These are phyloP conservation scores for Colletotrichum abscissum DNA, from an alignment of 2,329 filamentous ascomycete genomes.

Conservation along the genomic window DNA sequence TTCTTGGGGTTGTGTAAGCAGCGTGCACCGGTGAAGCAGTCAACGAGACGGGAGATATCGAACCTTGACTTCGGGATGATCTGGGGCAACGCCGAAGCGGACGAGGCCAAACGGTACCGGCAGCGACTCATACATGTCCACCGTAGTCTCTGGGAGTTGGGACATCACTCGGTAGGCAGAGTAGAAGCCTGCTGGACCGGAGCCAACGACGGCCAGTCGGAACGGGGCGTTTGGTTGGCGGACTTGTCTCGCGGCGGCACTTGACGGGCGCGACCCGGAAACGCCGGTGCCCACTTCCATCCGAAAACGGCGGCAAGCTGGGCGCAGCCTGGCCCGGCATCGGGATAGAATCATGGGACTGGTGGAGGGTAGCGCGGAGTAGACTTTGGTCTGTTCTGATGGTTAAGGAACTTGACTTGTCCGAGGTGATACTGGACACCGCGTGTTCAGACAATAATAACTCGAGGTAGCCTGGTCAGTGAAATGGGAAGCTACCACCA, in stretches of 20 bases:
- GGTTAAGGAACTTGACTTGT: not conserved
- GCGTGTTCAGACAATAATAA: not conserved
- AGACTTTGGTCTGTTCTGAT: not conserved
- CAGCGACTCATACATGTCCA: constrained; percentile 97
- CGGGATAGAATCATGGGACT: constrained; percentile 13
- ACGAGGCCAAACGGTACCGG: constrained; percentile 94
- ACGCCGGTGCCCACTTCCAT: not conserved
- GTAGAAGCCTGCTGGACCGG: constrained; percentile 96
- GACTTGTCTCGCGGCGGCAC: constrained; percentile 23
- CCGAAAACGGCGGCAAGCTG: not conserved
- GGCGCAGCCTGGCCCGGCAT: not conserved
- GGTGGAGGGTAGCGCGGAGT: not conserved
- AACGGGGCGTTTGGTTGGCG: constrained; percentile 57
- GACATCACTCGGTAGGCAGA: constrained; percentile 87
- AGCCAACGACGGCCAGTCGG: constrained; percentile 89
- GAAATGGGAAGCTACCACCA: not conserved
- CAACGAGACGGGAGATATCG: constrained; percentile 31
- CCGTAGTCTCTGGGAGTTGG: constrained; percentile 74
- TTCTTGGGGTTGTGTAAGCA: constrained; percentile 67
- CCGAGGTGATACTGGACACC: not conserved
- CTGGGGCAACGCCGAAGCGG: constrained; percentile 94
- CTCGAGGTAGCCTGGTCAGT: not conserved
- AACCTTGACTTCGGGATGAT: constrained; percentile 98
- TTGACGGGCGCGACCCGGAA: not conserved
- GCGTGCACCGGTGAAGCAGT: not conserved